Base-by-base conservation (phyloP, 2,329 filamentous ascomycete genomes). In the Aspergillus sp. region DNA sequence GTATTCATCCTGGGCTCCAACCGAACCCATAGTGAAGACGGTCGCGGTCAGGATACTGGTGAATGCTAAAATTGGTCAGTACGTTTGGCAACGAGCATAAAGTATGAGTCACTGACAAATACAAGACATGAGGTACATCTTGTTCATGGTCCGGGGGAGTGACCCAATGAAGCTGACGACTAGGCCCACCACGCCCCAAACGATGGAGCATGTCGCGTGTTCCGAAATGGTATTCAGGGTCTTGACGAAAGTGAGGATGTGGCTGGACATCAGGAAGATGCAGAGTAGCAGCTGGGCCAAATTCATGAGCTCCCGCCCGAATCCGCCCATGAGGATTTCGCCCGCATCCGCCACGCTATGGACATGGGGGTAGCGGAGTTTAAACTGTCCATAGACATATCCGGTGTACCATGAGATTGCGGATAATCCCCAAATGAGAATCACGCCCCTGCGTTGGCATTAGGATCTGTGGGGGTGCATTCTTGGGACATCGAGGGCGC, bases 341-440 rank as follows among this genome's bases (percentile, higher is more conserved):
- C 78, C 79, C 10, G 75, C 79, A 45, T 85, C 80, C 24, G 77
- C 75, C 51, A 82, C 81, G 49, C 74, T 76, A 33, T 74, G 69
- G 27, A 82, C 67, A 10, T 74, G 58, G 2, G 78, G 76, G 46
- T 71, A 67, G 27, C 57, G 58, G 25, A 70, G 50, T 40, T 72
- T 74, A 57, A 77, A 75, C 45, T 74, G 68, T 11, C 70, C 74
- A 27, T 78, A 67, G 2, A 76, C 64, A 46, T 69, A 75, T 28
- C 74, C 73, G 0, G 72, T 75, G 45, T 77, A 78, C 26, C 67
- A 72, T 8, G 74, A 66, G 12, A 78, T 52, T 27, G 71, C 42
- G 12, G 74, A 73, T 14, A 78, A 52, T 19, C 63, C 52, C 27
- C 74, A 40, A 35, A 74, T 69, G 30, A 75, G 57, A 30, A 78